Conservation (phyloP, 2,329 filamentous ascomycete species). For the Diaporthe sp. region DNA sequence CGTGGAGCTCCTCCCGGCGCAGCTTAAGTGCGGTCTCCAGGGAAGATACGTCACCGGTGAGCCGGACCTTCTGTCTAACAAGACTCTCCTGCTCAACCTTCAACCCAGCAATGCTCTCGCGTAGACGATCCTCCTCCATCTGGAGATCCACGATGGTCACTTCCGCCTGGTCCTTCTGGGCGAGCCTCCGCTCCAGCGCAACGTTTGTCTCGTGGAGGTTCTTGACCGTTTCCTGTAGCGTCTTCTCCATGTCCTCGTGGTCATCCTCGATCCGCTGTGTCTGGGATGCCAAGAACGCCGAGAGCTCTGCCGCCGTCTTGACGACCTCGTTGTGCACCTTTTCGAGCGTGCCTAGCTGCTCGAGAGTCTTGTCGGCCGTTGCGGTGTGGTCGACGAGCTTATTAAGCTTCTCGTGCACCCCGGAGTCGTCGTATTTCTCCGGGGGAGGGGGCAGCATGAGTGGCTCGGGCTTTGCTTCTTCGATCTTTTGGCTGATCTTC, state of each 20-base stretch:
- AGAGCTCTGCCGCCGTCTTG: conserved; percentile 84
- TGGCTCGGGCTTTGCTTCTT: conserved; percentile 70
- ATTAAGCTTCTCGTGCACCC: conserved; percentile 46
- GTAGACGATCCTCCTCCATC: conserved; percentile 63
- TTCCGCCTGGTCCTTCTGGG: conserved; percentile 72
- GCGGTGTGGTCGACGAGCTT: conserved; percentile 72
- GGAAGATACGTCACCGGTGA: conserved; percentile 88
- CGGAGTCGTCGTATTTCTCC: conserved; percentile 64
- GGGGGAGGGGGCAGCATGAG: conserved; percentile 65
- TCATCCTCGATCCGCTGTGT: conserved; percentile 80
- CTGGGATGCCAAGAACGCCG: conserved; percentile 82
- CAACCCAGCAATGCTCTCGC: conserved; percentile 66
- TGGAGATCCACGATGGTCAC: conserved; percentile 59
- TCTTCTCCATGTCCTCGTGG: conserved; percentile 81
- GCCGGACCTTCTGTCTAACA: conserved; percentile 78
- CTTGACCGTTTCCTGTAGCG: conserved; percentile 83
- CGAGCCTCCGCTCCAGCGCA: conserved; percentile 80
- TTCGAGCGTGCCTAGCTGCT: conserved; percentile 84
- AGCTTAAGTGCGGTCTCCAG: conserved; percentile 91
- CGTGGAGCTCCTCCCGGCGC: conserved; percentile 87
- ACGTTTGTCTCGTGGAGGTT: conserved; percentile 83
- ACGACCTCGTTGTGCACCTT: conserved; percentile 90
- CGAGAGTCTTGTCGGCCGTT: conserved; percentile 74
- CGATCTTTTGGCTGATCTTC: conserved; percentile 68
- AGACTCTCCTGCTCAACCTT: conserved; percentile 80